These are phyloP conservation scores for Fusarium sp. DNA, from an alignment of 2,329 filamentous ascomycete species.

Conservation along the genomic window DNA sequence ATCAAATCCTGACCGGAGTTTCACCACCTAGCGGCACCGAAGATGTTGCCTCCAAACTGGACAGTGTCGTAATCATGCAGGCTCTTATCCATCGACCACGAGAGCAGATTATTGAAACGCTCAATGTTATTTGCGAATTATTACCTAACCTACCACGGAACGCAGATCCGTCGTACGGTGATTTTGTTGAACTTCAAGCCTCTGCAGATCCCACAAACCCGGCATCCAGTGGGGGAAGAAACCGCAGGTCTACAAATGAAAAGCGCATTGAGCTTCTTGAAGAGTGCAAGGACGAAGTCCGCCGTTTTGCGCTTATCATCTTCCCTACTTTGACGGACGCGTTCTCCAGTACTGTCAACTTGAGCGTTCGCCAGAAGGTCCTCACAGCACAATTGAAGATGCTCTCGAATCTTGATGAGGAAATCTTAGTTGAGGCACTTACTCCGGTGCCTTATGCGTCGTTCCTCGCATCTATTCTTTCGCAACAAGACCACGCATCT, in stretches of 20 bases:
- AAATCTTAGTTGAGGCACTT: conserved; percentile 86
- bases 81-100: conserved; percentile 94
- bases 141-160: conserved; percentile 78
- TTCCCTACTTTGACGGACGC: conserved; percentile 96
- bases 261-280: conserved; percentile 85
- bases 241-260: conserved; percentile 71
- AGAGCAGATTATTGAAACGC: conserved; percentile 95
- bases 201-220: conserved; percentile 56
- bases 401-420: conserved; percentile 91
- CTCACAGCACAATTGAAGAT: conserved; percentile 97
- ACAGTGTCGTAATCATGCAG: conserved; percentile 99
- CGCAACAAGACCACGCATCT: conserved; percentile 91
- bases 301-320: conserved; percentile 91
- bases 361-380: conserved; percentile 94
- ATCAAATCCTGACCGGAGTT: conserved; percentile 96
- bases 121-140: conserved; percentile 97
- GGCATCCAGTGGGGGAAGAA: conserved; percentile 49
- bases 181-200: conserved; percentile 58
- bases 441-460: conserved; percentile 94
- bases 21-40: conserved; percentile 85
- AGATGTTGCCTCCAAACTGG: conserved; percentile 85
- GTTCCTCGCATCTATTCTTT: conserved; percentile 92
- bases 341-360: conserved; percentile 96
- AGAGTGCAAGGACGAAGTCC: conserved; percentile 86
- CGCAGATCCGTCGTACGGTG: conserved; percentile 57